phyloP scores from a whole-genome alignment of 164 flowering plant species.

The Hamamelis virginiana region DNA sequence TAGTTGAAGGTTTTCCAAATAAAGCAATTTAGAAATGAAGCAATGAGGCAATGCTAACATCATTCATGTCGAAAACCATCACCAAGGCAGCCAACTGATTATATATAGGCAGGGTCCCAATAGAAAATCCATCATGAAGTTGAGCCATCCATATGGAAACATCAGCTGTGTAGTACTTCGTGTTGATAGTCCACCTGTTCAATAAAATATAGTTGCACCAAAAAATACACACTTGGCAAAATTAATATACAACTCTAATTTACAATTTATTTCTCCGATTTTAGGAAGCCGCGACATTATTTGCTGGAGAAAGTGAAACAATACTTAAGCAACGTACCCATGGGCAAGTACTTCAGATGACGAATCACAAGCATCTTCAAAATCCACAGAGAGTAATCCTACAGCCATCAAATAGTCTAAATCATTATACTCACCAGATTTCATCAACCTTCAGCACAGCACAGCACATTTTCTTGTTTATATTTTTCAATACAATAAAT shows the following conservation, averaged over 20 bases:
- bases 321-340: constrained; percentile 35
- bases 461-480: neutral
- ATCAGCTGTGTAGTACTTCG: constrained; percentile 90
- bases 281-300: no score
- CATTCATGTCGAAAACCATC: constrained; percentile 84
- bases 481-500: no score
- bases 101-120: constrained; percentile 34
- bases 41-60: constrained; percentile 39
- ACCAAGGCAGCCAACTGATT: constrained; percentile 65
- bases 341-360: constrained; percentile 45
- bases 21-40: neutral
- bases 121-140: constrained; percentile 59
- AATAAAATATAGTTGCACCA: neutral
- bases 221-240: no score
- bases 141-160: constrained; percentile 80
- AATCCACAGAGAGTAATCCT: constrained; percentile 66
- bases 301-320: no score
- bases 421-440: neutral
- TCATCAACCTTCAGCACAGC: neutral
- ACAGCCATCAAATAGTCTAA: constrained; percentile 1
- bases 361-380: constrained; percentile 55
- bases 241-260: no score
- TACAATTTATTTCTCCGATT: no score
- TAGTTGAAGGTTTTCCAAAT: neutral
- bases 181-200: constrained; percentile 79